phyloP scores from a whole-genome alignment of 2,329 filamentous ascomycete genomes.

The Hypoxylon sp. region DNA sequence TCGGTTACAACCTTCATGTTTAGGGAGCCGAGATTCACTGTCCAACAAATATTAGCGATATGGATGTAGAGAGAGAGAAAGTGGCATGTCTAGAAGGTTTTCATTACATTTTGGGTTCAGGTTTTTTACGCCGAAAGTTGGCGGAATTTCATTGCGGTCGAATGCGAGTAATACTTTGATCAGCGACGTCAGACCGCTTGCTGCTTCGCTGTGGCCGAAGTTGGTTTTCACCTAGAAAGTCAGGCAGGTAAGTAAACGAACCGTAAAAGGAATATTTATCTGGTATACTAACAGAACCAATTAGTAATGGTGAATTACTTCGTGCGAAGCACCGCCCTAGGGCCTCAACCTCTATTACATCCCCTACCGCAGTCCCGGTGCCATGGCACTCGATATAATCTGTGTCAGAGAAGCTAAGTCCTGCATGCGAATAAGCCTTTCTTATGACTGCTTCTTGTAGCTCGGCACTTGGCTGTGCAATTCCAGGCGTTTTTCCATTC shows the following conservation, averaged over 20 bases:
- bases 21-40: neutral
- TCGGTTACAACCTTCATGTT: slow-evolving; percentile 10
- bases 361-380: slow-evolving; percentile 41
- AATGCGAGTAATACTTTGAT: slow-evolving; percentile 28
- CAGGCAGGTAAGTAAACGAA: no score
- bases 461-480: slow-evolving; percentile 53
- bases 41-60: neutral
- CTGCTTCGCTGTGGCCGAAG: slow-evolving; percentile 23
- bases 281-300: slow-evolving; percentile 26
- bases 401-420: slow-evolving; percentile 38
- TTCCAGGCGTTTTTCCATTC: slow-evolving; percentile 55
- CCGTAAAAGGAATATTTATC: neutral
- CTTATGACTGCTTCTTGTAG: slow-evolving; percentile 50
- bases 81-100: no score
- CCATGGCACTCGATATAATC: slow-evolving; percentile 46
- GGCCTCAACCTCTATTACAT: slow-evolving; percentile 41
- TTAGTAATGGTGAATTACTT: slow-evolving; percentile 11
- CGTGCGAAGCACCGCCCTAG: slow-evolving; percentile 12
- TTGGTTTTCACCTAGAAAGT: slow-evolving; percentile 17
- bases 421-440: slow-evolving; percentile 47
- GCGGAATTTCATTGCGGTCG: slow-evolving; percentile 27
- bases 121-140: slow-evolving; percentile 21
- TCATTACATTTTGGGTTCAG: slow-evolving; percentile 27
- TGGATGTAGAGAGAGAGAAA: no score
- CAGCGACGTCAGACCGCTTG: slow-evolving; percentile 23